Evolutionary conservation across 1,139 yeast species (phyloP).

Genomic region (Citeromyces siamensis): DNA sequence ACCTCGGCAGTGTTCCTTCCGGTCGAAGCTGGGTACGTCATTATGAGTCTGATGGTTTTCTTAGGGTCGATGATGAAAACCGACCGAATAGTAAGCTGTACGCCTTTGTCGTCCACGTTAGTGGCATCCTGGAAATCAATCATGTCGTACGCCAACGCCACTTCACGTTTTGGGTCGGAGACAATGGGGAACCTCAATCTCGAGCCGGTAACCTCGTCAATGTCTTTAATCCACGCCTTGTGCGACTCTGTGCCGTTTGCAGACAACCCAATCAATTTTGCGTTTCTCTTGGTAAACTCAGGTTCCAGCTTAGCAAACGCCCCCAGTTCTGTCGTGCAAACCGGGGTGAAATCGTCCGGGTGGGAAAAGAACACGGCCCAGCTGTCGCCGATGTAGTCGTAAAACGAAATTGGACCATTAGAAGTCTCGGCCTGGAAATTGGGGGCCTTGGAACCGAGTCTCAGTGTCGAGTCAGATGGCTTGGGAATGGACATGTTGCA

Average conservation of each 20-base stretch:
- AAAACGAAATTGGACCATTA: conserved; percentile 62
- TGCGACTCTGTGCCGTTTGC: conserved; percentile 64
- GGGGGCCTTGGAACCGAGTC: conserved; percentile 67
- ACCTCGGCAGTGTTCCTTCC: conserved; percentile 88
- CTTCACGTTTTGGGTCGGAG: conserved; percentile 63
- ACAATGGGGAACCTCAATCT: conserved; percentile 64
- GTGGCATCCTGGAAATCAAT: conserved; percentile 56
- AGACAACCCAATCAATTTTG: conserved; percentile 68
- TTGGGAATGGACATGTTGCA: conserved; percentile 17
- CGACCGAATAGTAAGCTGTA: conserved; percentile 64
- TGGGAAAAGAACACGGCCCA: conserved; percentile 80
- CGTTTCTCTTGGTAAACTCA: conserved; percentile 65
- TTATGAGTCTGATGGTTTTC: conserved; percentile 59
- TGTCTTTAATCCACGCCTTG: conserved; percentile 73
- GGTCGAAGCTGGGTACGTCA: conserved; percentile 76
- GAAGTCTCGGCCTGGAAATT: conserved; percentile 67
- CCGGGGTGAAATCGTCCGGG: conserved; percentile 85
- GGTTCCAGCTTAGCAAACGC: conserved; percentile 79
- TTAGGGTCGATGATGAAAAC: conserved; percentile 76
- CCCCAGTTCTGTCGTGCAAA: conserved; percentile 83
- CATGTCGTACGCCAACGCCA: conserved; percentile 67
- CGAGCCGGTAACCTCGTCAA: conserved; percentile 64
- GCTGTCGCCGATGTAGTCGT: conserved; percentile 59
- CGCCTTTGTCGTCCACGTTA: conserved; percentile 45
- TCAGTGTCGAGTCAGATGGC: conserved; percentile 16